phyloP scores from a whole-genome alignment of 2,329 filamentous ascomycete species.

The Paraconiothyrium sp. region DNA sequence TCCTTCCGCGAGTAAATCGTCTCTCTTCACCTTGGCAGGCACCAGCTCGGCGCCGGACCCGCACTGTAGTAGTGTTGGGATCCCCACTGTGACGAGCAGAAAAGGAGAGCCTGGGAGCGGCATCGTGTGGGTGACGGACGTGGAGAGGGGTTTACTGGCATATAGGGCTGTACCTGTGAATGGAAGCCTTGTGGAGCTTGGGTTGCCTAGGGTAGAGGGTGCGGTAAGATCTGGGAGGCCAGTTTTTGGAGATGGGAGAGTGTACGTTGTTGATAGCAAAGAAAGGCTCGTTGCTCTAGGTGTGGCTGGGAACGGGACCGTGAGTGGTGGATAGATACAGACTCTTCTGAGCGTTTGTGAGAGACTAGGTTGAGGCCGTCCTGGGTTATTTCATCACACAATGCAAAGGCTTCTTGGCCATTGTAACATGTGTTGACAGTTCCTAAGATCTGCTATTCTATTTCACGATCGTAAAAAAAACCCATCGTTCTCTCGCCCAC shows the following conservation, averaged over 20 bases:
- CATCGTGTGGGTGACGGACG: slow-evolving; percentile 53
- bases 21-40: slow-evolving; percentile 1
- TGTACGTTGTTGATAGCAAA: slow-evolving; percentile 36
- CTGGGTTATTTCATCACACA: no score
- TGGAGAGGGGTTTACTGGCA: slow-evolving; percentile 51
- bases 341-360: no score
- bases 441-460: slow-evolving; percentile 14
- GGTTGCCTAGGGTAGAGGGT: slow-evolving; percentile 50
- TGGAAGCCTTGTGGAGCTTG: slow-evolving; percentile 47
- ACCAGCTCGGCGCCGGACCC: slow-evolving; percentile 25
- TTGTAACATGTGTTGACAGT: no score
- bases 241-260: slow-evolving; percentile 50
- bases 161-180: slow-evolving; percentile 54
- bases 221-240: slow-evolving; percentile 53
- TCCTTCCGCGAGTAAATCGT: slow-evolving; percentile 32
- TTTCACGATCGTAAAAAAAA: slow-evolving; percentile 54
- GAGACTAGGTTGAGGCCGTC: no score
- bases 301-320: background rate
- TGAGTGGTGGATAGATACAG: background rate
- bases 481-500: slow-evolving; percentile 59
- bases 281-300: slow-evolving; percentile 23
- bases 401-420: no score
- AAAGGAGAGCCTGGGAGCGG: slow-evolving; percentile 42
- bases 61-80: slow-evolving; percentile 41
- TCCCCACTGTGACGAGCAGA: slow-evolving; percentile 51